These are phyloP conservation scores for Malassezia japonica DNA, from an alignment of 1,284 basidiomycete genomes.

Conservation along the genomic window DNA sequence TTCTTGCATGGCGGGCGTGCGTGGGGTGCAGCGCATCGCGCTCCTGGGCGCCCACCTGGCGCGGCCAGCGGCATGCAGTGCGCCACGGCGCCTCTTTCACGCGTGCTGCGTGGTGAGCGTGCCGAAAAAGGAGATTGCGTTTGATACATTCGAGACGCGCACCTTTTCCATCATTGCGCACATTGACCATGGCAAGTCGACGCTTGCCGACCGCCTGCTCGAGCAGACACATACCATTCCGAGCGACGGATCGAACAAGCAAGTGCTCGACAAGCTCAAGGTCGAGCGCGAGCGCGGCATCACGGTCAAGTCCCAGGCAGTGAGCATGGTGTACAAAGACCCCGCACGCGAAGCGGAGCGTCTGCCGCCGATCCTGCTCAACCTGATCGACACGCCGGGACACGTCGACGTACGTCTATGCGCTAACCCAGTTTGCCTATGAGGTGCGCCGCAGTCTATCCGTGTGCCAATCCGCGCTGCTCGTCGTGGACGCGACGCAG, in stretches of 20 bases:
- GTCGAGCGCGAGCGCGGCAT: constrained; percentile 92
- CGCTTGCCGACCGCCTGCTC: constrained; percentile 45
- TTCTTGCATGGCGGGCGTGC: neutral
- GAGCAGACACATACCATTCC: constrained; percentile 46
- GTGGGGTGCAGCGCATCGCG: neutral
- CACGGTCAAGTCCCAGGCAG: constrained; percentile 58
- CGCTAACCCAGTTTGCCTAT: constrained; percentile 53
- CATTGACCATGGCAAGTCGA: constrained; percentile 48
- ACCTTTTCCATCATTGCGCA: constrained; percentile 47
- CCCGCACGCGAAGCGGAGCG: constrained; percentile 17
- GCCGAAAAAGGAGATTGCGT: constrained; percentile 9
- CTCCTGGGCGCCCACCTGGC: neutral
- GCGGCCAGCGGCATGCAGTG: neutral
- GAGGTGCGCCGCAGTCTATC: constrained; percentile 86
- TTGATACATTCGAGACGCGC: constrained; percentile 31
- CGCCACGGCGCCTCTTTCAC: neutral
- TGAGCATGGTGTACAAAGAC: constrained; percentile 42
- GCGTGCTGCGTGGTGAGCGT: neutral
- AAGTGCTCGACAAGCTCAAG: constrained; percentile 57
- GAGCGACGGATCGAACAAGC: constrained; percentile 32
- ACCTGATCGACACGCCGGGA: constrained; percentile 85
- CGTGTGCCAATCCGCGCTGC: constrained; percentile 83
- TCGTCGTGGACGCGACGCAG: constrained; percentile 88
- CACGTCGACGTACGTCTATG: constrained; percentile 34
- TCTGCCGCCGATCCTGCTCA: constrained; percentile 58